phyloP scores from a whole-genome alignment of 169 alveolate genomes.

The Plasmodium billcollinsi region DNA sequence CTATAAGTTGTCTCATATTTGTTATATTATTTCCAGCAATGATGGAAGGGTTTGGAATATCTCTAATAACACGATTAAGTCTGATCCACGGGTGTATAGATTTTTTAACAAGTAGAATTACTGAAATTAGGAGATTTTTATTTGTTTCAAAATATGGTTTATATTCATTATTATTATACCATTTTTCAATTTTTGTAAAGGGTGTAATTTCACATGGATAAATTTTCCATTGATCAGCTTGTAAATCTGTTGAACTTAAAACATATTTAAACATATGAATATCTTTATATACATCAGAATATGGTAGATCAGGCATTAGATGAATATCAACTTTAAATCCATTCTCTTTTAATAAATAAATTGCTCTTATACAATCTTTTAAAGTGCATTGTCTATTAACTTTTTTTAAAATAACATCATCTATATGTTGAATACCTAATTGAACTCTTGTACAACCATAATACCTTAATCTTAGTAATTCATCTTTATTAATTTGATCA shows the following conservation, averaged over 20 bases:
- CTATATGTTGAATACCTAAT: constrained; percentile 95
- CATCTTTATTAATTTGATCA: constrained; percentile 91
- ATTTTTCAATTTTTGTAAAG: constrained; percentile 91
- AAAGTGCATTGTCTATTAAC: constrained; percentile 90
- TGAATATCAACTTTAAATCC: constrained; percentile 96
- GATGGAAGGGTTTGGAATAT: constrained; percentile 95
- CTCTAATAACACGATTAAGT: constrained; percentile 94
- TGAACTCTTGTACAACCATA: constrained; percentile 95
- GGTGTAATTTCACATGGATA: constrained; percentile 96
- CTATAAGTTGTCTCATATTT: constrained; percentile 92
- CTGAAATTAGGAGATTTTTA: constrained; percentile 82
- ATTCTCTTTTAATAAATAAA: constrained; percentile 91
- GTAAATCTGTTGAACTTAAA: constrained; percentile 89
- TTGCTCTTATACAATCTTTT: constrained; percentile 89
- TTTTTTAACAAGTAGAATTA: constrained; percentile 89
- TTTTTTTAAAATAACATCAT: constrained; percentile 87
- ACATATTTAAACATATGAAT: constrained; percentile 91
- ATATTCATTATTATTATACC: constrained; percentile 90
- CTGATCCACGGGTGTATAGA: constrained; percentile 96
- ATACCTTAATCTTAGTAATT: constrained; percentile 87
- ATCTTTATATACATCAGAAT: constrained; percentile 89
- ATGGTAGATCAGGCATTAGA: constrained; percentile 95
- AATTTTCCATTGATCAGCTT: constrained; percentile 97
- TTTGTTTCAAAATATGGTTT: constrained; percentile 93
- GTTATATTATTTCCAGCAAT: constrained; percentile 95